phyloP scores from a whole-genome alignment of 306 rosid species.

The Dicorynia guianensis region DNA sequence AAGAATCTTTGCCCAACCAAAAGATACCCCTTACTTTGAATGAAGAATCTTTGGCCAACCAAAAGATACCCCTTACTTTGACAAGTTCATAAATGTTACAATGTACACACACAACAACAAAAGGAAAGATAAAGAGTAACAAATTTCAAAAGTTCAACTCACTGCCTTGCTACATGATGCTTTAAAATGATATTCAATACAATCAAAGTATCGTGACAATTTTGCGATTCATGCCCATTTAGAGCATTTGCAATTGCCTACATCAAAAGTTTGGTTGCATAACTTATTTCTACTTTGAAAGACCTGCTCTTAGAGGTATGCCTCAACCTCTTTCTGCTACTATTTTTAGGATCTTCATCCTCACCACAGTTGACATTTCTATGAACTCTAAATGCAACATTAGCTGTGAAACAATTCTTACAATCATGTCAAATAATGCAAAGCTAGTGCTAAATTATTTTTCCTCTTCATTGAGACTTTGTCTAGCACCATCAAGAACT shows the following conservation, averaged over 20 bases:
- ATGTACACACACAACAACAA: background rate
- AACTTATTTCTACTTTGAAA: constrained; percentile 57
- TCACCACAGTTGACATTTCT: constrained; percentile 49
- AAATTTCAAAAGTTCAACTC: constrained; percentile 27
- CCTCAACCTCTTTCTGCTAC: constrained; percentile 58
- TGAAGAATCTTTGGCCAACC: constrained; percentile 63
- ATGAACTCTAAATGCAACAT: constrained; percentile 40
- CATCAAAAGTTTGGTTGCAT: constrained; percentile 59
- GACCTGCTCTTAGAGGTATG: constrained; percentile 52
- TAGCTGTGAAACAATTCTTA: background rate
- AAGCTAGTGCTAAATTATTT: background rate
- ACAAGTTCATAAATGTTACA: background rate
- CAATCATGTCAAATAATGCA: background rate
- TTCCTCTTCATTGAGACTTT: constrained; percentile 50
- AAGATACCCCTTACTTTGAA: constrained; percentile 62
- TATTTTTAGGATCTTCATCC: constrained; percentile 50
- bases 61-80: constrained; percentile 65
- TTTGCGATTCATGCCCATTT: constrained; percentile 62
- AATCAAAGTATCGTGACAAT: constrained; percentile 62
- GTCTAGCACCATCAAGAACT: constrained; percentile 61
- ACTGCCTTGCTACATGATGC: constrained; percentile 68
- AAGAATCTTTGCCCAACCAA: constrained; percentile 67
- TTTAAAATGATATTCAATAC: constrained; percentile 61
- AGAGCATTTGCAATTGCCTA: constrained; percentile 61
- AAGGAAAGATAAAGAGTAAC: too few relatives aligned